These are phyloP conservation scores for Blastomyces parvus DNA, from an alignment of 2,329 filamentous ascomycete species.

Conservation along the genomic window DNA sequence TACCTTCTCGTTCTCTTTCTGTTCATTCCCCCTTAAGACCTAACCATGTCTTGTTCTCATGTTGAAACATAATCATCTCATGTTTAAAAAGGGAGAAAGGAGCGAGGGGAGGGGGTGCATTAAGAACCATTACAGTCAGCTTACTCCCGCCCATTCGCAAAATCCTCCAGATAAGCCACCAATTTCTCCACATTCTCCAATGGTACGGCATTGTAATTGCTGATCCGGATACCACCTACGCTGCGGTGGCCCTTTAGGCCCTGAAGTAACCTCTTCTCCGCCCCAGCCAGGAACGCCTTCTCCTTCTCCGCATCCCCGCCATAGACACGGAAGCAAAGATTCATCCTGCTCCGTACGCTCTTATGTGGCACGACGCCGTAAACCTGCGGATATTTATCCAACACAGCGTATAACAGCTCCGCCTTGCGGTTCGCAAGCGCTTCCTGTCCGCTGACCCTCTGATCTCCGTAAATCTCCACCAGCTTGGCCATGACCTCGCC, in stretches of 20 bases:
- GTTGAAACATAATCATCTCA: background rate
- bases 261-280: slow-evolving; percentile 57
- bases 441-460: slow-evolving; percentile 68
- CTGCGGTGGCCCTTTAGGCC: slow-evolving; percentile 84
- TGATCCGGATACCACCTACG: slow-evolving; percentile 75
- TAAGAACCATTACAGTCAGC: background rate
- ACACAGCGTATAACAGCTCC: slow-evolving; percentile 59
- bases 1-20: background rate
- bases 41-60: background rate
- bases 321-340: slow-evolving; percentile 78
- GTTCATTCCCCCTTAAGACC: background rate
- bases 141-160: slow-evolving; percentile 30
- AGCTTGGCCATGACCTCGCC: slow-evolving; percentile 79
- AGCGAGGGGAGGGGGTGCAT: background rate
- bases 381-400: slow-evolving; percentile 63
- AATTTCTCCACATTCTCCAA: slow-evolving; percentile 37
- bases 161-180: slow-evolving; percentile 43
- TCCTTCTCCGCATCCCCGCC: slow-evolving; percentile 60
- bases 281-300: slow-evolving; percentile 67
- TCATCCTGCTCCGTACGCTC: slow-evolving; percentile 74
- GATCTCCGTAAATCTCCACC: slow-evolving; percentile 51
- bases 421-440: slow-evolving; percentile 66
- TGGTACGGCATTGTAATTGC: slow-evolving; percentile 81
- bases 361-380: slow-evolving; percentile 73
- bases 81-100: background rate